Conservation (phyloP, 768 basidiomycete species). For the Porphyrellus cyaneotinctus region DNA sequence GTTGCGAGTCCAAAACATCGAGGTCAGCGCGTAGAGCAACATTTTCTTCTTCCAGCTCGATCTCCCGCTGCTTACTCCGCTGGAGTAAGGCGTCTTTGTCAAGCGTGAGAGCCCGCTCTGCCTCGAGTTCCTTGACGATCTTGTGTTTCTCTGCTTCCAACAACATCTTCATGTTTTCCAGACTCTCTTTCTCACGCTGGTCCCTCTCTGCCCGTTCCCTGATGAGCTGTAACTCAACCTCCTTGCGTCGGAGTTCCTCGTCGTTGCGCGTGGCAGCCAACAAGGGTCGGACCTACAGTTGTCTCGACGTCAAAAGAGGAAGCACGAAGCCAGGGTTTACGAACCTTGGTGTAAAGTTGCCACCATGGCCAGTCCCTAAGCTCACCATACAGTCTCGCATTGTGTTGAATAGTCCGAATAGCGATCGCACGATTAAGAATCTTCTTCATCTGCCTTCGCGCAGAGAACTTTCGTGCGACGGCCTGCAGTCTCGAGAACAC, state of each 20-base stretch:
- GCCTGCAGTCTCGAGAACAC: slow-evolving; percentile 89
- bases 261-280: slow-evolving; percentile 90
- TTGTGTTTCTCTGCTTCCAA: slow-evolving; percentile 81
- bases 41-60: slow-evolving; percentile 83
- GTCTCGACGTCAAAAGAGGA: slow-evolving; percentile 6
- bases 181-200: slow-evolving; percentile 68
- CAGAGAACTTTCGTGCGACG: slow-evolving; percentile 77
- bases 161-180: slow-evolving; percentile 78
- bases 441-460: slow-evolving; percentile 89
- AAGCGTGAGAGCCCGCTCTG: slow-evolving; percentile 70
- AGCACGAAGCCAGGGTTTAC: neutral
- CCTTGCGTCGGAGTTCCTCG: slow-evolving; percentile 85
- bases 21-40: slow-evolving; percentile 75
- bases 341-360: slow-evolving; percentile 91
- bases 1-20: slow-evolving; percentile 79
- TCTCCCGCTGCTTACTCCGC: slow-evolving; percentile 80
- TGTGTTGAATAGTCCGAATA: slow-evolving; percentile 88
- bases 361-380: slow-evolving; percentile 99
- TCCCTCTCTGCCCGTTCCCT: slow-evolving; percentile 88
- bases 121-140: slow-evolving; percentile 76
- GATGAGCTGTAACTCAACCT: slow-evolving; percentile 72
- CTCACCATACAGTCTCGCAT: slow-evolving; percentile 87
- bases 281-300: slow-evolving; percentile 76
- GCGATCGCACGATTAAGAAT: slow-evolving; percentile 89
- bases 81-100: slow-evolving; percentile 85